Evolutionary conservation across 78 protist genomes (phyloP).

Genomic region (Dictyostelium brefeldianum): DNA sequence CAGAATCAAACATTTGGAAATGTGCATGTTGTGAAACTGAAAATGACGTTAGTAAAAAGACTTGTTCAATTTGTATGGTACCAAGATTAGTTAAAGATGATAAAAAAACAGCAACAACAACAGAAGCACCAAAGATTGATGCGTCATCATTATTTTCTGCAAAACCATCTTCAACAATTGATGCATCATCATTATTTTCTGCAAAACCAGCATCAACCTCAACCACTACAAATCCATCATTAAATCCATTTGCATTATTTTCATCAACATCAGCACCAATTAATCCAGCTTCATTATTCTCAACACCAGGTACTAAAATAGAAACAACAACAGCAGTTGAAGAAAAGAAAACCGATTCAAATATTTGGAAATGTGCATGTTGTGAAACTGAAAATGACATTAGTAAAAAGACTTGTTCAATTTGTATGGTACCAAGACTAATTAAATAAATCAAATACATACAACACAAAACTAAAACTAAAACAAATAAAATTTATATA

Average conservation of each 20-base stretch:
- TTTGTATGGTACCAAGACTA: slow-evolving; percentile 38
- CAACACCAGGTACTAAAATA: neutral
- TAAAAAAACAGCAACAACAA: neutral
- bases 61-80: slow-evolving; percentile 10
- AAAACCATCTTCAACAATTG: neutral
- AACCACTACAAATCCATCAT: neutral
- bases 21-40: slow-evolving; percentile 24
- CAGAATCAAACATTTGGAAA: neutral
- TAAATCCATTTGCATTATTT: neutral
- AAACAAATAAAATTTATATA: neutral
- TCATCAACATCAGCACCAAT: slow-evolving; percentile 19
- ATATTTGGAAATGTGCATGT: slow-evolving; percentile 52
- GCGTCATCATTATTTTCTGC: neutral
- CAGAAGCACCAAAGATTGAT: neutral
- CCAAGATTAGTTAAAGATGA: neutral
- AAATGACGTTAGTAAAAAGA: neutral
- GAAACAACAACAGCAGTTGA: neutral
- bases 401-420: neutral
- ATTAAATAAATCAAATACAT: neutral
- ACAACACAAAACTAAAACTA: neutral
- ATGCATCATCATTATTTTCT: neutral
- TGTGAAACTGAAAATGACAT: slow-evolving; percentile 36
- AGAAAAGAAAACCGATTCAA: neutral
- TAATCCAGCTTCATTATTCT: neutral
- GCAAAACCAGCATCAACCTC: neutral